These are phyloP conservation scores for Arthromyces matolae DNA, from an alignment of 768 basidiomycete genomes.

Conservation along the genomic window DNA sequence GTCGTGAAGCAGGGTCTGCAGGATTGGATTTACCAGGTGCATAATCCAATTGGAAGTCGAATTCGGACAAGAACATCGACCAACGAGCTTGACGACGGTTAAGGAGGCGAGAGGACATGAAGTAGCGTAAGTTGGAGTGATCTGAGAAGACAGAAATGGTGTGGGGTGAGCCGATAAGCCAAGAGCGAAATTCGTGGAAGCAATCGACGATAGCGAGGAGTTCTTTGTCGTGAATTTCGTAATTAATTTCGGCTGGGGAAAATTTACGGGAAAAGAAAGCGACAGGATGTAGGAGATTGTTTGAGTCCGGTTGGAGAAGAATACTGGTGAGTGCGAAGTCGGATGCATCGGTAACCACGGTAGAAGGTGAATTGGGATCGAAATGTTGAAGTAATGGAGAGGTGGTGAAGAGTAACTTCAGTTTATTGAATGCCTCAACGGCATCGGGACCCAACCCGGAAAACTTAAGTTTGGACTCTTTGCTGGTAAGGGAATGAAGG, in stretches of 20 bases:
- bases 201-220: conserved; percentile 42
- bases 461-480: conserved; percentile 9
- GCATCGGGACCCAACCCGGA: neutral
- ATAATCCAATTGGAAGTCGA: conserved; percentile 31
- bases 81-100: conserved; percentile 45
- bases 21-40: conserved; percentile 25
- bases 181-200: conserved; percentile 31
- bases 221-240: conserved; percentile 50
- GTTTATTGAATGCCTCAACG: no score
- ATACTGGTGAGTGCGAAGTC: conserved; percentile 32
- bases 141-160: conserved; percentile 25
- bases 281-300: conserved; percentile 32
- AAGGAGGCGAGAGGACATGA: conserved; percentile 34
- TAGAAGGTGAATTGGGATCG: no score
- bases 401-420: conserved; percentile 30
- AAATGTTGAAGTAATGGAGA: conserved; percentile 29
- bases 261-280: conserved; percentile 32
- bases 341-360: no score
- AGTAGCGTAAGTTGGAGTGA: conserved; percentile 44
- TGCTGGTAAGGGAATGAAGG: conserved; percentile 14
- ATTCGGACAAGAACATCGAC: conserved; percentile 39
- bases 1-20: conserved; percentile 29
- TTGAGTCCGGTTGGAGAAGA: conserved; percentile 25
- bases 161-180: conserved; percentile 25
- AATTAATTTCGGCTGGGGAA: conserved; percentile 41